phyloP scores from a whole-genome alignment of 441 rosid species.

The Croton setiger region DNA sequence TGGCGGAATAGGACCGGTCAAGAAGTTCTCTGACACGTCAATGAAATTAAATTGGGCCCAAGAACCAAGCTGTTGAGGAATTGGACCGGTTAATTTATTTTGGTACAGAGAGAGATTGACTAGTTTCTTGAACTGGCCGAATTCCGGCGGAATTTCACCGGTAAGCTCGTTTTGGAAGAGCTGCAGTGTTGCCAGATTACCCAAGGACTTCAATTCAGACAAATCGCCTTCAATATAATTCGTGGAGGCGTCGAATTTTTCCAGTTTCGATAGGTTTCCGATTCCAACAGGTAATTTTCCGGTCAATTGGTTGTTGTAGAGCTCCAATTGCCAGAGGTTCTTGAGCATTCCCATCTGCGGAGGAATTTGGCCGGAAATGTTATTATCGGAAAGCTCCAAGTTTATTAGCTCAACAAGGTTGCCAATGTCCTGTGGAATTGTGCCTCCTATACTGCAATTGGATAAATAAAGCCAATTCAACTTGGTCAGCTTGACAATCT shows the following conservation, averaged over 20 bases:
- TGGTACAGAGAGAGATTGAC: slow-evolving; percentile 67
- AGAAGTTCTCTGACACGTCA: slow-evolving; percentile 71
- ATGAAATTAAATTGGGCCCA: slow-evolving; percentile 67
- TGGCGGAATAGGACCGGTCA: slow-evolving; percentile 81
- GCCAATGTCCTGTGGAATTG: slow-evolving; percentile 60
- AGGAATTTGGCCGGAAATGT: slow-evolving; percentile 61
- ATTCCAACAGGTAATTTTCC: slow-evolving; percentile 73
- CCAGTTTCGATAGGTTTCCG: slow-evolving; percentile 59
- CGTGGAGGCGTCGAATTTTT: slow-evolving; percentile 55
- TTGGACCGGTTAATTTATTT: slow-evolving; percentile 63
- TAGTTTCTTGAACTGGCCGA: slow-evolving; percentile 61
- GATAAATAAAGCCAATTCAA: slow-evolving; percentile 62
- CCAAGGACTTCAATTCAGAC: slow-evolving; percentile 52
- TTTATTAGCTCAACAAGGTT: slow-evolving; percentile 50
- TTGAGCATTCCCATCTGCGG: slow-evolving; percentile 50
- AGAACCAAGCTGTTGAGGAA: slow-evolving; percentile 74
- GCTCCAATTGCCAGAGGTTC: slow-evolving; percentile 70
- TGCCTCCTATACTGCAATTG: slow-evolving; percentile 58
- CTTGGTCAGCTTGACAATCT: slow-evolving; percentile 44
- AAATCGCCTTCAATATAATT: slow-evolving; percentile 63
- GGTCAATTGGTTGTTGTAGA: slow-evolving; percentile 48
- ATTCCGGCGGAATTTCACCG: slow-evolving; percentile 73
- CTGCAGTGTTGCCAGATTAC: slow-evolving; percentile 65
- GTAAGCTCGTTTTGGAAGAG: slow-evolving; percentile 51
- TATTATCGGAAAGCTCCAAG: slow-evolving; percentile 57